Evolutionary conservation across 768 basidiomycete species (phyloP).

Genomic region (Sutorius australiensis): DNA sequence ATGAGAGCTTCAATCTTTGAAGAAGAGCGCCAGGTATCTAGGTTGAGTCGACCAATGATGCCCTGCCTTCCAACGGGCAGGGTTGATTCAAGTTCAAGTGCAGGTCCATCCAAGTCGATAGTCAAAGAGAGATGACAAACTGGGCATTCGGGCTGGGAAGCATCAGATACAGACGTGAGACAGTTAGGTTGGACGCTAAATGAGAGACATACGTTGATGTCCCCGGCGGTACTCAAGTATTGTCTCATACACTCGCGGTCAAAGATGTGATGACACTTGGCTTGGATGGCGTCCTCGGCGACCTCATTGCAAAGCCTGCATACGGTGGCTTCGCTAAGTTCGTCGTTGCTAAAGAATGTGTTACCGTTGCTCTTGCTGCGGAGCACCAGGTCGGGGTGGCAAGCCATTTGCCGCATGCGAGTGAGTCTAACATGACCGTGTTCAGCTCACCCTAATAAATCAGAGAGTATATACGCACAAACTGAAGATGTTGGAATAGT

Average conservation of each 20-base stretch:
- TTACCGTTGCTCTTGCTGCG: slow-evolving; percentile 76
- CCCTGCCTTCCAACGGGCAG: slow-evolving; percentile 64
- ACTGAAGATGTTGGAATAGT: slow-evolving; percentile 88
- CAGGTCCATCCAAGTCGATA: slow-evolving; percentile 93
- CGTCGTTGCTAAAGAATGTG: slow-evolving; percentile 51
- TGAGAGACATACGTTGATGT: slow-evolving; percentile 48
- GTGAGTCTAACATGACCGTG: slow-evolving; percentile 59
- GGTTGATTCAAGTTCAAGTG: slow-evolving; percentile 75
- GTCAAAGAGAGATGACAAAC: slow-evolving; percentile 91
- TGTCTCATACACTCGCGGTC: slow-evolving; percentile 95
- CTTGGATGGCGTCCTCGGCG: slow-evolving; percentile 94
- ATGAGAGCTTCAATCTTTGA: slow-evolving; percentile 96
- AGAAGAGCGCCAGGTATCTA: slow-evolving; percentile 91
- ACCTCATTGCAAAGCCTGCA: slow-evolving; percentile 97
- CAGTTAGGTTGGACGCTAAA: background rate
- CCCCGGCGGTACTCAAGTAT: slow-evolving; percentile 75
- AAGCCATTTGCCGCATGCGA: slow-evolving; percentile 94
- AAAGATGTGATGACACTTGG: slow-evolving; percentile 91
- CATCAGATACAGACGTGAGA: background rate
- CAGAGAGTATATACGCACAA: slow-evolving; percentile 44
- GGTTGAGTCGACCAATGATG: slow-evolving; percentile 85
- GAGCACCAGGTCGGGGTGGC: slow-evolving; percentile 91
- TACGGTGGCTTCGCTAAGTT: slow-evolving; percentile 71
- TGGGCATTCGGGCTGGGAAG: slow-evolving; percentile 78
- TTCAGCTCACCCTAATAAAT: background rate